A percentile compares a stretch with the other conserved stretches of the same genome.
These are phyloP conservation scores for Venturia carpophila DNA, from an alignment of 2,329 filamentous ascomycete genomes.

Conservation along the genomic window DNA sequence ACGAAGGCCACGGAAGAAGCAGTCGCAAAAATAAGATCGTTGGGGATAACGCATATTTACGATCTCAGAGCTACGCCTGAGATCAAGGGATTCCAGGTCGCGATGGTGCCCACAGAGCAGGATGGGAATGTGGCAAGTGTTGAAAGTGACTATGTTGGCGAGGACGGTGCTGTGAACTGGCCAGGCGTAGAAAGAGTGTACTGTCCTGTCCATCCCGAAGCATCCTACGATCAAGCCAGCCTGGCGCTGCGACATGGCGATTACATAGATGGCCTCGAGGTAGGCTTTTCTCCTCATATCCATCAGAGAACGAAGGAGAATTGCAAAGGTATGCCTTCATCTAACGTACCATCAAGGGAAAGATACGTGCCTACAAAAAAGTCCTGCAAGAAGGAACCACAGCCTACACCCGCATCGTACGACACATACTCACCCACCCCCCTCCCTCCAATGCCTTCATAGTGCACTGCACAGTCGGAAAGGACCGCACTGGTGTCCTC, in stretches of 20 bases:
- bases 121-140: neutral
- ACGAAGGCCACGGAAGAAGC: constrained; percentile 8
- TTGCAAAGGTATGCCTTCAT: neutral
- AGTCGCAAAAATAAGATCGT: neutral
- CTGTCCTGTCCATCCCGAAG: constrained; percentile 55
- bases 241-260: constrained; percentile 53
- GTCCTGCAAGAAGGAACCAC: constrained; percentile 50
- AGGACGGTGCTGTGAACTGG: constrained; percentile 26
- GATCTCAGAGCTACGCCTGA: constrained; percentile 47
- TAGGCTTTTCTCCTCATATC: constrained; percentile 45
- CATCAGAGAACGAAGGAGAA: neutral
- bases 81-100: constrained; percentile 8
- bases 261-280: constrained; percentile 46
- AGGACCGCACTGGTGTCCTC: constrained; percentile 67
- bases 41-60: constrained; percentile 59
- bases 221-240: constrained; percentile 54
- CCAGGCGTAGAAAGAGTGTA: constrained; percentile 36
- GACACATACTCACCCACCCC: constrained; percentile 40
- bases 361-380: constrained; percentile 49
- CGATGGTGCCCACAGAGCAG: neutral
- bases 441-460: constrained; percentile 35
- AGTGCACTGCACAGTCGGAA: constrained; percentile 64
- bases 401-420: constrained; percentile 52
- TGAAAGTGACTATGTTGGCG: neutral
- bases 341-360: neutral